These are phyloP conservation scores for Clarireedia monteithiana DNA, from an alignment of 2,329 filamentous ascomycete species.

Conservation along the genomic window DNA sequence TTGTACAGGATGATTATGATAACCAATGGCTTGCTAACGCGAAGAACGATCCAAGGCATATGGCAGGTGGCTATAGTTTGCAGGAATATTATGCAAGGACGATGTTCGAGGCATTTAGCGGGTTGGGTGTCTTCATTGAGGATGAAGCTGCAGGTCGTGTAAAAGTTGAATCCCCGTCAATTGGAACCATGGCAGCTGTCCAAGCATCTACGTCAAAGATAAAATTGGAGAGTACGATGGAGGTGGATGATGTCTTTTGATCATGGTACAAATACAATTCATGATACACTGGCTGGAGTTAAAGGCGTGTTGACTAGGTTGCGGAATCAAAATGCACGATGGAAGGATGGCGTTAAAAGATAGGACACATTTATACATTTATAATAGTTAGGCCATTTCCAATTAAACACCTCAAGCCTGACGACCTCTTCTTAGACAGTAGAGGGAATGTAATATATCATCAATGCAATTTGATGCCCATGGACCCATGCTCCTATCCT, in stretches of 20 bases:
- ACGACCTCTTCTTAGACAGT: slow-evolving; percentile 2
- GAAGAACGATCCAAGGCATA: slow-evolving; percentile 55
- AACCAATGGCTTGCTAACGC: slow-evolving; percentile 66
- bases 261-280: background rate
- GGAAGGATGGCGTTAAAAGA: background rate
- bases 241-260: slow-evolving; percentile 41
- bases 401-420: slow-evolving; percentile 13
- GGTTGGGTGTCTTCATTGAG: slow-evolving; percentile 77
- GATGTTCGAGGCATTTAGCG: slow-evolving; percentile 83
- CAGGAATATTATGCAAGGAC: slow-evolving; percentile 74
- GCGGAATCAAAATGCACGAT: too few species aligned
- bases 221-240: slow-evolving; percentile 34
- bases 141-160: slow-evolving; percentile 47
- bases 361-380: slow-evolving; percentile 2
- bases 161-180: slow-evolving; percentile 25
- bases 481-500: slow-evolving; percentile 6
- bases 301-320: too few species aligned
- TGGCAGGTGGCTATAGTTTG: slow-evolving; percentile 76
- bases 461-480: slow-evolving; percentile 19
- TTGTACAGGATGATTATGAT: slow-evolving; percentile 61
- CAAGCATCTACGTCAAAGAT: slow-evolving; percentile 27
- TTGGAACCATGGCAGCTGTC: slow-evolving; percentile 32
- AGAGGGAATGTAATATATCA: slow-evolving; percentile 20
- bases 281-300: background rate
- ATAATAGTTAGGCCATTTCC: background rate